Conservation (phyloP, 2,329 filamentous ascomycete species). For the Trichoderma endophyticum region DNA sequence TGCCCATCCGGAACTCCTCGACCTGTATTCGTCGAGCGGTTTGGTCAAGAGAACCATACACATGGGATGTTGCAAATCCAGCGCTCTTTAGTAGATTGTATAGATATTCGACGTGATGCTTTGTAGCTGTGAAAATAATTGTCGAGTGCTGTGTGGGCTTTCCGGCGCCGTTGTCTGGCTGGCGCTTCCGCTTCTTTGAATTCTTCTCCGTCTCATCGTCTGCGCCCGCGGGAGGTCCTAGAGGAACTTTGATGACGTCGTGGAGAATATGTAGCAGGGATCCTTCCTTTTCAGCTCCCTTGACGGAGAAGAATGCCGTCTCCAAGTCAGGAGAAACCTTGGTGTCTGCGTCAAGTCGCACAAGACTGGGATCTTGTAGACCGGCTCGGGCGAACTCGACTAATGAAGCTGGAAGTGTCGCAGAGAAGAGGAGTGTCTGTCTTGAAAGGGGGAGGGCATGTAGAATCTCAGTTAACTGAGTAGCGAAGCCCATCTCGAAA, state of each 20-base stretch:
- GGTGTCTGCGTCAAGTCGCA: constrained; percentile 88
- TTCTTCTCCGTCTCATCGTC: constrained; percentile 43
- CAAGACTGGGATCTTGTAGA: constrained; percentile 84
- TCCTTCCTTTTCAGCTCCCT: constrained; percentile 90
- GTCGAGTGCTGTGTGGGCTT: constrained; percentile 88
- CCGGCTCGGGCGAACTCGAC: constrained; percentile 96
- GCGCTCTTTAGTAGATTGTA: constrained; percentile 72
- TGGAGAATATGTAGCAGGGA: constrained; percentile 84
- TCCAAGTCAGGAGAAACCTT: constrained; percentile 97
- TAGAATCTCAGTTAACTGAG: constrained; percentile 89
- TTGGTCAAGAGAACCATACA: constrained; percentile 92
- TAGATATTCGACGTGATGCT: constrained; percentile 96
- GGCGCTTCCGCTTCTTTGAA: constrained; percentile 71
- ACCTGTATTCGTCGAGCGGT: constrained; percentile 90
- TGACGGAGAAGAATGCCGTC: constrained; percentile 91
- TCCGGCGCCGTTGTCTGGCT: constrained; percentile 48
- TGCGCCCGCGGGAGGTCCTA: constrained; percentile 55
- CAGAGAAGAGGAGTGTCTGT: constrained; percentile 92
- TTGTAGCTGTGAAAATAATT: constrained; percentile 90
- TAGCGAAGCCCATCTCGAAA: constrained; percentile 98
- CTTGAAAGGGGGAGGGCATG: constrained; percentile 78
- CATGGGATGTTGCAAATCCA: constrained; percentile 88
- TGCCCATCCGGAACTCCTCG: constrained; percentile 79
- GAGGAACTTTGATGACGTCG: constrained; percentile 89
- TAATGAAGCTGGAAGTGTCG: constrained; percentile 86